Evolutionary conservation across 1,284 basidiomycete species (phyloP), one percentile per base, ranked within the genome.

Genomic region (Quambalaria eucalypti): DNA sequence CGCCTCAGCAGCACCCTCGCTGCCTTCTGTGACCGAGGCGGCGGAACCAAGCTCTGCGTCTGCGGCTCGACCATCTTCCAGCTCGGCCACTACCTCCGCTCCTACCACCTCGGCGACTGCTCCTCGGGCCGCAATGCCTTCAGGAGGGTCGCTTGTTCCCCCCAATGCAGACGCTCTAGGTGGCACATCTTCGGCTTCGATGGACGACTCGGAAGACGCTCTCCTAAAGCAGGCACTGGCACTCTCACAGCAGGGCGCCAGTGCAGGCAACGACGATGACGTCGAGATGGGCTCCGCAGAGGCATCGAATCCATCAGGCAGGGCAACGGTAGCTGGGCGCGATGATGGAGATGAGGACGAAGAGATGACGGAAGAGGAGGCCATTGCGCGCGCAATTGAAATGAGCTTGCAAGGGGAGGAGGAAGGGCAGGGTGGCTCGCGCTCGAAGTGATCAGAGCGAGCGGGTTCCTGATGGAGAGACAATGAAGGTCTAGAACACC

Each of bases 301-400:
- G 51, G n/a, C n/a, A n/a, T n/a, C n/a, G n/a, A n/a, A n/a, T n/a
- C n/a, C n/a, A n/a, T n/a, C n/a, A n/a, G n/a, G n/a, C n/a, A n/a
- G n/a, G n/a, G n/a, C n/a, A n/a, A n/a, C n/a, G n/a, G n/a, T n/a
- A n/a, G n/a, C n/a, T n/a, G n/a, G n/a, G n/a, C n/a, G n/a, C n/a
- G n/a, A n/a, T n/a, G n/a, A n/a, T n/a, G n/a, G n/a, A n/a, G n/a
- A n/a, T 48, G 69, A 72, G 8, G 73, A 75, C 42, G 73, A 72
- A 46, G 73, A 75, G 50, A 71, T 75, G 69, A 61, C 67, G 36
- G 73, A 75, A 51, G 72, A 75, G 47, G 71, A 75, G 52, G 73
- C 73, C 21, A 75, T 75, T 50, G 70, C 72, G 12, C 57, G 67
- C 33, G 73, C 73, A 12, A 75, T 75, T 40, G 65, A 74, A 54